Conservation (phyloP, 768 basidiomycete species). For the Tulasnella sp. region DNA sequence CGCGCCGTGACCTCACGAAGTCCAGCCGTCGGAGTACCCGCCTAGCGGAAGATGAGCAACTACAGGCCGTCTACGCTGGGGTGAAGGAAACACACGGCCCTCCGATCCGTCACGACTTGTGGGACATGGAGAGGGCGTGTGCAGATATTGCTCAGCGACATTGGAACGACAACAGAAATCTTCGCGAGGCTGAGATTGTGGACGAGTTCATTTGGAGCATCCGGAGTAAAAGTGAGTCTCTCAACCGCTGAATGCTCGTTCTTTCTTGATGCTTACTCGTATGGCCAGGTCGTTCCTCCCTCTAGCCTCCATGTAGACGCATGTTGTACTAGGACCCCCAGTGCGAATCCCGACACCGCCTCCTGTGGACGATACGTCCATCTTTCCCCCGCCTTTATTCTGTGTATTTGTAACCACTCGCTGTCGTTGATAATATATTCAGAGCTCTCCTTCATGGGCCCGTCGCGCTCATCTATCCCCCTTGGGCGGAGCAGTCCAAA, state of each 20-base stretch:
- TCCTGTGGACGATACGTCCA: background rate
- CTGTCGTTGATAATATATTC: background rate
- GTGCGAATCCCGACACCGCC: background rate
- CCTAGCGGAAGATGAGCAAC: conserved; percentile 57
- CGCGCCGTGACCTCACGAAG: conserved; percentile 54
- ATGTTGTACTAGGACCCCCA: background rate
- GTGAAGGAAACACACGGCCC: conserved; percentile 42
- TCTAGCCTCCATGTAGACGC: background rate
- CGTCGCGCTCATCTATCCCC: background rate
- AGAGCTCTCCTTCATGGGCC: background rate
- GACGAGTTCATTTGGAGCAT: conserved; percentile 1
- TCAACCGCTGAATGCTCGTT: background rate
- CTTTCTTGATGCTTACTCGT: background rate
- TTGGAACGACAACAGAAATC: conserved; percentile 42
- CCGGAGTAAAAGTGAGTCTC: background rate
- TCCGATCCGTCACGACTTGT: conserved; percentile 65
- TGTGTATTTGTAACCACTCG: background rate
- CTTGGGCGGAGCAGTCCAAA: background rate
- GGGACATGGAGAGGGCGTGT: conserved; percentile 61
- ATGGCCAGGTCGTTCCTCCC: background rate
- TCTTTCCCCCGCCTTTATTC: background rate
- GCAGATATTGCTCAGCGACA: conserved; percentile 69
- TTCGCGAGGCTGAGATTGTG: background rate
- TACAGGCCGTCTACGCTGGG: conserved; percentile 30
- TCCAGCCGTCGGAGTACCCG: conserved; percentile 59